Evolutionary conservation across 495 filamentous ascomycete genomes (phyloP), one percentile per base, ranked within the genome.

Genomic region (Penicillium ochrochloron): DNA sequence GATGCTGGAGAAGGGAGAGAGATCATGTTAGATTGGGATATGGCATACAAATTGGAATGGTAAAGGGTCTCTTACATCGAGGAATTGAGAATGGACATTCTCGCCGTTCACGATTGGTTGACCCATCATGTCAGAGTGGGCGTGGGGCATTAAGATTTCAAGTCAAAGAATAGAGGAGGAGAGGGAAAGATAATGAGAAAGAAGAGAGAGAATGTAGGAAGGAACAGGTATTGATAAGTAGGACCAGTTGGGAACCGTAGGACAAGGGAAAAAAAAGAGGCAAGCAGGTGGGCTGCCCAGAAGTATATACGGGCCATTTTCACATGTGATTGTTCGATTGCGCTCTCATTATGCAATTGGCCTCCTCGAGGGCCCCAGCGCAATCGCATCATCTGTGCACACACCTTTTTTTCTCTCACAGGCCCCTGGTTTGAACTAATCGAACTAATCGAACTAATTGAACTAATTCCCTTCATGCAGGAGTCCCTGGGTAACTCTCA

Each of bases 31-130:
- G 53, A 12, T 12, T 56, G 3, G 15, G 7, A 56, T 27, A 39
- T 48, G 31, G 2, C 7, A n/a, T 23, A 10, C 10, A 23, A 14
- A 12, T 21, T n/a, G 0, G 0, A 11, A 25, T 23, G 21, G 7
- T 44, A 19, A 17, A 44, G 50, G 52, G 41, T 17, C 61, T 75
- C 88, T 70, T 84, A 91, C 89, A 50, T 85, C 81, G 57, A 92
- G 66, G 77, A 89, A 90, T 62, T 89, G 86, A 57, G 86, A 91
- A 65, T 85, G 81, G 39, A 82, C 78, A 70, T 82, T 78, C 61
- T 89, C 88, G 79, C 90, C 90, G 83, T 92, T 92, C 60, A 90
- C 85, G 23, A 73, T 46, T 17, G 76, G 75, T 74, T 82, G 72
- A 57, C 73, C 75, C 80, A 83, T 83, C 34, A 59, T 73, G 63